Base-by-base conservation (phyloP, 176 grass and related monocot species). In the Raddia distichophylla region DNA sequence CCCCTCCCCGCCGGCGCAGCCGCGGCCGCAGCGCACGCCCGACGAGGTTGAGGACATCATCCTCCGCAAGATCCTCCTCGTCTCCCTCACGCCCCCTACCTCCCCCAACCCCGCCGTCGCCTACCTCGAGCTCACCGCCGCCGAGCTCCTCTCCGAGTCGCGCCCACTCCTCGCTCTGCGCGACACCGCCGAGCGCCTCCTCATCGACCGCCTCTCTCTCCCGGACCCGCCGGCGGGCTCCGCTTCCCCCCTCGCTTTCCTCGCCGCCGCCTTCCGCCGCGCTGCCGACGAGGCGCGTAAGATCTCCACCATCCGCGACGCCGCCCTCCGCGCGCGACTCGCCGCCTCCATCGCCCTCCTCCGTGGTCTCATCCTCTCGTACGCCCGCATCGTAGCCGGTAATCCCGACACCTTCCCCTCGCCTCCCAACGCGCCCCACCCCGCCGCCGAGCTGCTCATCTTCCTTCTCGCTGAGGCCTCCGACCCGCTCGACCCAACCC, bases 51-150 rank as follows among this genome's bases (percentile, higher is more conserved):
- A 95, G 81, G 96, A 98, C 86, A 91, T 95, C 75, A 95, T 98
- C 84, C 91, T 95, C 72, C 96, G 96, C 63, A 98, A 98, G 89
- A 93, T 98, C 86, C 87, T 98, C 54, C 96, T 95, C 91, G 90
- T 98, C 82, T 71, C 90, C 72, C 93, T 98, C 84, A 62, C 82
- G 51, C 83, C 77, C 18, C 74, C 86, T 2, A 16, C 87, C 70
- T 14, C 64, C 68, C 75, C 82, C 58, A 60, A 73, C 82, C 77
- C 86, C 42, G 34, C 92, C 88, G 12, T 95, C 68, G 84, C 81
- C 80, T 95, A 95, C 78, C 85, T 95, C 70, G 93, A 95, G 82
- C 91, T 91, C 59, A 95, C 96, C 58, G 96, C 96, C 75, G 96
- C 96, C 73, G 90, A 95, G 87, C 89, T 99, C 63, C 93, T 98